Evolutionary conservation across 1,284 basidiomycete species (phyloP), one percentile per base, ranked within the genome.

Genomic region (Ceraceosorus bombacis): DNA sequence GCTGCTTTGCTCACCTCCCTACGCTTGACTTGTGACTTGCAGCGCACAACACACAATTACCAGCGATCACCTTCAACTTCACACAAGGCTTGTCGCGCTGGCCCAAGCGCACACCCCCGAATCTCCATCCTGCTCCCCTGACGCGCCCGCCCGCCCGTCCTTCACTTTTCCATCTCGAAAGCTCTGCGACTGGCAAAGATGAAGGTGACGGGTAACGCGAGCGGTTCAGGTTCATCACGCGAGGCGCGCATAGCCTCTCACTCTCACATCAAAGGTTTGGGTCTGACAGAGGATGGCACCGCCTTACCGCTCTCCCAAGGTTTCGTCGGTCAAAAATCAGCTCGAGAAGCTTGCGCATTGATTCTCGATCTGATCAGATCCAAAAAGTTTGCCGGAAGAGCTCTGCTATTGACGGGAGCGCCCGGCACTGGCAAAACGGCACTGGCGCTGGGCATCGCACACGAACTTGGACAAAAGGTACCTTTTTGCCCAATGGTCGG

Each of bases 401-500:
- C 90, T 0, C 81, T 94, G 43, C 79, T 94, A 13, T 84, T 94
- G 43, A 90, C 88, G 12, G 91, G 91, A 55, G 89, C 89, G 41
- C 91, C 91, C 0, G 90, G 91, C 9, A 94, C 91, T 3, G 91
- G 91, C 13, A 92, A 98, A 82, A 98, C 95, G 0, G 94, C 94
- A 0, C 84, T 98, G 37, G 93, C 95, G 1, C 80, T 98, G 10
- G 94, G 90, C 0, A 85, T 98, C 41, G 88, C 91, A 5, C 93
- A 97, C 67, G 94, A 97, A 74, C 83, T 98, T 0, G 94, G 94
- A 1, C 81, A 84, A 52, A 95, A 96, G 76, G 93, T 97, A 0
- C 94, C 94, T 0, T 98, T 98, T 79, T 97, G 94, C 77, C 91
- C 92, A 0, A 95, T 97, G 89, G 94, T 97, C 36, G 95, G 93